These are phyloP conservation scores for Penicillium coprophilum DNA, from an alignment of 495 filamentous ascomycete genomes.

Conservation along the genomic window DNA sequence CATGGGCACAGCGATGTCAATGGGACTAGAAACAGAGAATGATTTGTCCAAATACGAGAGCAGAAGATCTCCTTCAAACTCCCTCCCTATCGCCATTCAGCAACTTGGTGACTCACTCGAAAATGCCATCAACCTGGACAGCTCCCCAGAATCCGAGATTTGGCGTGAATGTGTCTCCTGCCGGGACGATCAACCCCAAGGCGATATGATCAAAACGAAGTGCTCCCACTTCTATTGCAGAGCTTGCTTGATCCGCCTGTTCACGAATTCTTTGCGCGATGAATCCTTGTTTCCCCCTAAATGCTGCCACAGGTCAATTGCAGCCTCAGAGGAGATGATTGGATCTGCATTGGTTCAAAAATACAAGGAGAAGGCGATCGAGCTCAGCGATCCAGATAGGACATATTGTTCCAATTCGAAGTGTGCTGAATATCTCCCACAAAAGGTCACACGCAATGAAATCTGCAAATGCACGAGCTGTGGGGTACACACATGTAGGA, in stretches of 20 bases:
- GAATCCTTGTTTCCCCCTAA: conserved; percentile 42
- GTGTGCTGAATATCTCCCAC: conserved; percentile 34
- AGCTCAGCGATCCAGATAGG: conserved; percentile 27
- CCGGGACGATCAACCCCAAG: background rate
- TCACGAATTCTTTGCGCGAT: conserved; percentile 30
- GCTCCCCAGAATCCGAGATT: background rate
- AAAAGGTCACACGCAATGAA: background rate
- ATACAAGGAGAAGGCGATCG: conserved; percentile 24
- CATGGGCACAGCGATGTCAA: conserved; percentile 1
- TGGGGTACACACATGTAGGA: conserved; percentile 3
- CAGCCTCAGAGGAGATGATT: conserved; percentile 16
- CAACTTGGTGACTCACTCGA: background rate
- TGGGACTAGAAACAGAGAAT: background rate
- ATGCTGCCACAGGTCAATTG: conserved; percentile 35
- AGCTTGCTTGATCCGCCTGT: conserved; percentile 30
- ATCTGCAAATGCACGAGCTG: conserved; percentile 1
- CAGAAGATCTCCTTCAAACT: background rate
- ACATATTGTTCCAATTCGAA: conserved; percentile 31
- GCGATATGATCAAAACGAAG: conserved; percentile 15
- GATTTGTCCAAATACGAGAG: background rate
- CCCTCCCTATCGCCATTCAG: background rate
- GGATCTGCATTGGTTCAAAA: background rate
- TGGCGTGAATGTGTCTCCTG: background rate
- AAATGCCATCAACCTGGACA: background rate
- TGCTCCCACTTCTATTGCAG: conserved; percentile 42